Base-by-base conservation (phyloP, 75 land plant species). In the Pseudotsuga menziesii region DNA sequence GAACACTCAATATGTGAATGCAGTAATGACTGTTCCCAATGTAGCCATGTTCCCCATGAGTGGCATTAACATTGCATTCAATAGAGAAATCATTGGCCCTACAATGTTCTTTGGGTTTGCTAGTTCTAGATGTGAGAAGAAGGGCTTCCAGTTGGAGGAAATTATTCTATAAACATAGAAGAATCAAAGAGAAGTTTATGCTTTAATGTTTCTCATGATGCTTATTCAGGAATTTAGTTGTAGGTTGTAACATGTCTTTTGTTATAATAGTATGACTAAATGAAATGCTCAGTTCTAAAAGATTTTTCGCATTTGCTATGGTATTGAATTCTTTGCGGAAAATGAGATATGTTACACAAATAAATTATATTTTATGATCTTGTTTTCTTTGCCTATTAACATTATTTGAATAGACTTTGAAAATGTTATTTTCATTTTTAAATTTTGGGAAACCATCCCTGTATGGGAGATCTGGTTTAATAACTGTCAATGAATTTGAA, bases 1-100 rank as follows among this genome's bases (percentile, higher is more conserved):
- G 69, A 92, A 90, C 62, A 26, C 74, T 27, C 78, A 83, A 82
- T 93, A 27, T 89, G 92, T 57, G 97, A 96, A 96, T 79, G 92
- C 94, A 3, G 93, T 92, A 57, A 15, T 96, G 75, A 96, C 97
- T 16, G 86, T 96, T 48, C 99, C 99, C 32, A 60, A 76, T 36
- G 77, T 80, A 4, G 76, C 86, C 64, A 6, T 96, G 84, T 78
- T 75, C 89, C 88, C 62, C 80, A 88, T 14, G 76, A 83, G n/a
- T 80, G 20, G 44, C 19, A 20, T 93, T 61, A 96, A 96, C 76
- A 79, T 96, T 25, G 97, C 88, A 29, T 91, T 96, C 64, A 80
- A 93, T 64, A 79, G 91, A 75, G 78, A 82, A 74, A 59, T 85
- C 72, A 73, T 93, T 7, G 98, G 98, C 0, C 92, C 94, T 22